These are phyloP conservation scores for Noccaea bulbosa DNA, from an alignment of 345 rosid genomes.

Conservation along the genomic window DNA sequence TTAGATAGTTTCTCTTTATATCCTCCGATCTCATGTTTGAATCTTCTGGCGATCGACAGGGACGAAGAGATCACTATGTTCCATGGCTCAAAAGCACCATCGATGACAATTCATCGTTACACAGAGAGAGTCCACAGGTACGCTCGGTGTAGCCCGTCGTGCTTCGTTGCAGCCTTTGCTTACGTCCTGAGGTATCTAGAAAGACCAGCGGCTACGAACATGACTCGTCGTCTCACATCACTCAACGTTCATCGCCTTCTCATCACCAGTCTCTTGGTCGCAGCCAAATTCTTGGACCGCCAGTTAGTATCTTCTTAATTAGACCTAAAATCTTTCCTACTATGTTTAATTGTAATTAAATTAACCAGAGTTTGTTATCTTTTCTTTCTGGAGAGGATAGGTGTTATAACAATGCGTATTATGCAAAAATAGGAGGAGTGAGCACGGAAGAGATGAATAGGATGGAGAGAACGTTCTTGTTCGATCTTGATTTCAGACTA, in stretches of 20 bases:
- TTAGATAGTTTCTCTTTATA: not conserved
- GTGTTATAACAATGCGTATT: conserved; percentile 48
- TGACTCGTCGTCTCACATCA: conserved; percentile 41
- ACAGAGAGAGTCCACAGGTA: conserved; percentile 44
- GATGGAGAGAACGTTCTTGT: conserved; percentile 49
- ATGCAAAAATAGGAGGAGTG: conserved; percentile 55
- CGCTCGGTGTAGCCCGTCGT: conserved; percentile 43
- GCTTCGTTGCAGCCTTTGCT: conserved; percentile 42
- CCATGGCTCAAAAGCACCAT: conserved; percentile 43
- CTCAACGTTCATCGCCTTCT: conserved; percentile 55
- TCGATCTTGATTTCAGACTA: conserved; percentile 48
- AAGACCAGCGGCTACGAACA: conserved; percentile 27
- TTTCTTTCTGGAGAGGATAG: conserved; percentile 26
- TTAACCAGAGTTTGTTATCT: not conserved
- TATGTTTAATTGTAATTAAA: not conserved
- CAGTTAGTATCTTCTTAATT: conserved; percentile 39
- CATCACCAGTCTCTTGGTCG: conserved; percentile 48
- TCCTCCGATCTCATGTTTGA: conserved; percentile 18
- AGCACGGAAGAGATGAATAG: conserved; percentile 51
- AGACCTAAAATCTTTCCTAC: conserved; percentile 8
- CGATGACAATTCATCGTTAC: conserved; percentile 38
- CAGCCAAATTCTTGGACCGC: conserved; percentile 52
- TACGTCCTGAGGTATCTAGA: conserved; percentile 47
- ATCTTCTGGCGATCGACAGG: conserved; percentile 23
- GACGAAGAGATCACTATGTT: conserved; percentile 41